Evolutionary conservation across 805 yeast genomes (phyloP), one percentile per base, ranked within the genome.

Genomic region (Barnettozyma vustinii): DNA sequence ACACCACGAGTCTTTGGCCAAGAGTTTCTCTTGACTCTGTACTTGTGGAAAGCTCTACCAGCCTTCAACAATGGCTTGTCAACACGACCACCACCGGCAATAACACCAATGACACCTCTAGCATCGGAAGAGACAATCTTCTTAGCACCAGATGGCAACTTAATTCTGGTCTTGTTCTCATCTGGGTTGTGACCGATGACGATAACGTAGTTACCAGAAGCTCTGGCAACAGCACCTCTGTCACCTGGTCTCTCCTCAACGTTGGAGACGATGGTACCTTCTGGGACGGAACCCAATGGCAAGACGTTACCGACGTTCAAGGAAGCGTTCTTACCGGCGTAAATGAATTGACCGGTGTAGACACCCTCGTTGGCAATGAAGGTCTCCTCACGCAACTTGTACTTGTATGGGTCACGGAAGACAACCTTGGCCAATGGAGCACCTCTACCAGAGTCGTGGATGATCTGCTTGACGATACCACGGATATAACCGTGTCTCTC

Each of bases 1-100:
- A 92, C 98, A 92, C 98, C 99, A 83, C 98, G 90, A 72, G 98
- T 94, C 87, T 89, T 91, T 80, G 99, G 99, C 98, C 98, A 94
- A 63, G 96, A 89, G 96, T 94, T 90, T 82, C 98, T 84, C 95
- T 94, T 94, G 70, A 91, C 96, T 80, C 78, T 91, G 94, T 86
- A 91, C 83, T 92, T 92, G 91, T 92, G 97, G 96, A 84, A 92
- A 63, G 99, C 99, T 83, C 96, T 90, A 81, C 98, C 98, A 73
- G 99, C 99, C 88, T 92, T 92, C 75, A 92, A 86, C 81, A 92
- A 81, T 79, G 99, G 99, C 83, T 92, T 92, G 80, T 92, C 98
- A 71, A 89, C 89, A 86, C 98, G 92, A 77, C 98, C 98, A 83
- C 98, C 98, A 81, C 98, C 98, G 71, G 98, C 97, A 75, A 92